A percentile compares a stretch with the other conserved stretches of the same genome.
phyloP scores from a whole-genome alignment of 2,329 filamentous ascomycete genomes.

The Fusarium virguliforme region DNA sequence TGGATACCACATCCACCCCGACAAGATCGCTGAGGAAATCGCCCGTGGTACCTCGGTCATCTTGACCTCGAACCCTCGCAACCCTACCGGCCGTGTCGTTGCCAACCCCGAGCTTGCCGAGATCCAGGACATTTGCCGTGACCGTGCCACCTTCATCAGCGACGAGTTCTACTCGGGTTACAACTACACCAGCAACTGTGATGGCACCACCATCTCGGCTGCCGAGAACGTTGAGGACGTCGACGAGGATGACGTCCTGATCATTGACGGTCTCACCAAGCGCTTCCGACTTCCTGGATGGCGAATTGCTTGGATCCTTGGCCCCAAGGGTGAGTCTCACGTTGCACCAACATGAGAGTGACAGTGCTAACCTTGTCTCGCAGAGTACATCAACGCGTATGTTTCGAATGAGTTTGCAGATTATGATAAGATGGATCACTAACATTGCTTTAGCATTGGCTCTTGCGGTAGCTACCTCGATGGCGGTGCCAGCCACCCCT shows the following conservation, averaged over 20 bases:
- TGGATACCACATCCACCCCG: conserved; percentile 92
- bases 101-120: conserved; percentile 87
- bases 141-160: conserved; percentile 91
- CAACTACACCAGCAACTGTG: conserved; percentile 94
- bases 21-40: conserved; percentile 94
- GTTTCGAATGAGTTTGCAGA: conserved; percentile 43
- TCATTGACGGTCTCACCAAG: conserved; percentile 97
- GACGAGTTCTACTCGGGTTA: conserved; percentile 98
- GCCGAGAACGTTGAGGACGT: conserved; percentile 94
- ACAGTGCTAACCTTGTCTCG: conserved; percentile 30
- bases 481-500: conserved; percentile 93
- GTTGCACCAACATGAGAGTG: not conserved
- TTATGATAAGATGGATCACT: conserved; percentile 22
- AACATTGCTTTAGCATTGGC: conserved; percentile 72
- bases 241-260: conserved; percentile 89
- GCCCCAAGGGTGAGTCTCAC: conserved; percentile 76
- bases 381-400: conserved; percentile 89
- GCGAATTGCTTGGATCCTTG: conserved; percentile 96
- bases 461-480: conserved; percentile 95
- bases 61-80: conserved; percentile 94
- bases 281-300: conserved; percentile 96
- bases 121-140: conserved; percentile 94
- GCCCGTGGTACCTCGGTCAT: conserved; percentile 89
- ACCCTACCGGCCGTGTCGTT: conserved; percentile 92
- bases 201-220: conserved; percentile 89